These are phyloP conservation scores for Starmera amethionina DNA, from an alignment of 805 yeast genomes.

Conservation along the genomic window DNA sequence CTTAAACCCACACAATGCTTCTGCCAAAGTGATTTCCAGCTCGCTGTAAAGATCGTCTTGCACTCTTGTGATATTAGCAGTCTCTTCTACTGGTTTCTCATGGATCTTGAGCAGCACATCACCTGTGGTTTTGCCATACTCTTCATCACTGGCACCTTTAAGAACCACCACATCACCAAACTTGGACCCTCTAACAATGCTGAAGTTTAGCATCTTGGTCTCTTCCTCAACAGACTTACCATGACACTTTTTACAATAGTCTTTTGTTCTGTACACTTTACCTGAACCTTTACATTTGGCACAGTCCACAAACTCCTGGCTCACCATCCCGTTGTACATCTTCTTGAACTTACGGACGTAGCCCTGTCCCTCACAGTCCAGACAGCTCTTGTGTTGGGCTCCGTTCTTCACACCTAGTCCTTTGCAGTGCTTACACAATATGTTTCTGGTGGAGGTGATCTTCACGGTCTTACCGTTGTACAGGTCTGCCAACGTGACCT, in stretches of 20 bases:
- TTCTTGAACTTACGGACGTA: conserved; percentile 46
- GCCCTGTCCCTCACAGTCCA: conserved; percentile 68
- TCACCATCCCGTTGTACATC: conserved; percentile 67
- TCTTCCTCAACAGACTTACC: conserved; percentile 58
- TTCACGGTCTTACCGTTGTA: conserved; percentile 76
- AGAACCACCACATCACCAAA: conserved; percentile 52
- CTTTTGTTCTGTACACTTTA: conserved; percentile 45
- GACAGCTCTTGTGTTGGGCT: conserved; percentile 49
- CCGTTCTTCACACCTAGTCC: conserved; percentile 68
- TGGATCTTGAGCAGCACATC: conserved; percentile 59
- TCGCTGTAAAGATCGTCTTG: conserved; percentile 57
- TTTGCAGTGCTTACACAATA: conserved; percentile 61
- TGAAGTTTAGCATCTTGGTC: conserved; percentile 65
- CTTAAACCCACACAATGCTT: conserved; percentile 77
- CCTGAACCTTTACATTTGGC: conserved; percentile 67
- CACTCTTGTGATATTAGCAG: conserved; percentile 38
- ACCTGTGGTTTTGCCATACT: conserved; percentile 64
- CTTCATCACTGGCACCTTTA: conserved; percentile 69
- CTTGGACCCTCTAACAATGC: conserved; percentile 62
- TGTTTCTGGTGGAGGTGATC: conserved; percentile 59
- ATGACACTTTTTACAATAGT: conserved; percentile 66
- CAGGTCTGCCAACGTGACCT: conserved; percentile 60
- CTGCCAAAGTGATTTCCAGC: conserved; percentile 56
- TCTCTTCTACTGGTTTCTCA: conserved; percentile 24
- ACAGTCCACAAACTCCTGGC: conserved; percentile 55